Conservation (phyloP, 768 basidiomycete genomes). For the Pulveroboletus sp. region DNA sequence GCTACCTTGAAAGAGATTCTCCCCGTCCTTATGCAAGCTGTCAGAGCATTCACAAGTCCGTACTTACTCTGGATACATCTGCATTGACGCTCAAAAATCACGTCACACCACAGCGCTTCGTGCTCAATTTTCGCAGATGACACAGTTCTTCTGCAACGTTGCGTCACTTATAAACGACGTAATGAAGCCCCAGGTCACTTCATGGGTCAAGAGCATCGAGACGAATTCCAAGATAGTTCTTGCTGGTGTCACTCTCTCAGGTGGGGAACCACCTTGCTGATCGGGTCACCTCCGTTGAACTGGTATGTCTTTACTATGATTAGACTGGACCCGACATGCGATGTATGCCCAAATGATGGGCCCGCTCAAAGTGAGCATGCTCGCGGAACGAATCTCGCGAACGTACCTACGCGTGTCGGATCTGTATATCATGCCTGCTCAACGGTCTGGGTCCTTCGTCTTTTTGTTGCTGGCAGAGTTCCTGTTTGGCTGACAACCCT, state of each 20-base stretch:
- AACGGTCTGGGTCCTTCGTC: constrained; percentile 10
- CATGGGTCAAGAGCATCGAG: constrained; percentile 14
- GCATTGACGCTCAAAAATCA: not conserved
- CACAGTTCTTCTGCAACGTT: constrained; percentile 15
- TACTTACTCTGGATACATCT: not conserved
- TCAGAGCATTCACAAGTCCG: constrained; percentile 16
- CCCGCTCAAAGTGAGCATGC: constrained; percentile 24
- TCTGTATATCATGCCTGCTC: constrained; percentile 19
- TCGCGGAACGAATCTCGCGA: constrained; percentile 15
- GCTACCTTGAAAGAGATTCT: constrained; percentile 17
- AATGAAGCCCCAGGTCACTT: constrained; percentile 17
- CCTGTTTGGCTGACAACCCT: not conserved
- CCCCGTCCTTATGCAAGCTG: constrained; percentile 16
- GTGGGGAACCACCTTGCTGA: not conserved
- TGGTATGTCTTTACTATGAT: not conserved
- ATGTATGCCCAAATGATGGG: constrained; percentile 24
- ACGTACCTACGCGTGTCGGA: constrained; percentile 20
- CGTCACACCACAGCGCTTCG: constrained; percentile 7
- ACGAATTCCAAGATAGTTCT: constrained; percentile 16
- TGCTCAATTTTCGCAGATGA: constrained; percentile 19
- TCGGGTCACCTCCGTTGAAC: not conserved
- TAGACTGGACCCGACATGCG: constrained; percentile 15
- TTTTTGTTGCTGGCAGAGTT: not conserved
- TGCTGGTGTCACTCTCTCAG: constrained; percentile 15
- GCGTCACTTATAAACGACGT: constrained; percentile 19